Base-by-base conservation (phyloP, 2,329 filamentous ascomycete species). In the Trichoderma breve region DNA sequence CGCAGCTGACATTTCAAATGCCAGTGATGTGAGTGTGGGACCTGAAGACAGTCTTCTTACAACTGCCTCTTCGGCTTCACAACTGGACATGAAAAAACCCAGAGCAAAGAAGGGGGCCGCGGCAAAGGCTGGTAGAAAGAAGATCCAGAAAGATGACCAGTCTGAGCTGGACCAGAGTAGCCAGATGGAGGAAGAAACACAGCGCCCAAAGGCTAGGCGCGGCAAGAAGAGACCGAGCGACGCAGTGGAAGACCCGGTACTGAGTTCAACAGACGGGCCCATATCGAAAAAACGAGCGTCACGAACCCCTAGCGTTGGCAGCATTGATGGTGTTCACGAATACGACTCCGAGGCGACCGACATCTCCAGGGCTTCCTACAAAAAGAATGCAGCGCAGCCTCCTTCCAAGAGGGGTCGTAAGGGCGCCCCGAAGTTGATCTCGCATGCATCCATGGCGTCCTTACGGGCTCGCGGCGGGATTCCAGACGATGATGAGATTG, bases 151-250 rank as follows among this genome's bases (percentile, higher is more conserved):
- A 76, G 86, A 86, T n/a, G 87, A 87, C 73, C 77, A 82, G 1
- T 79, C 83, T 3, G 88, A 90, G 36, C 70, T 72, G 34, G 69
- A 67, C 6, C 87, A 90, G 63, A 74, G 73, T 47, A 72, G 72
- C 53, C 70, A 58, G 7, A 57, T 74, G 5, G 75, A 76, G 32
- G 75, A 78, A 26, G 73, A 63, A 2, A 12, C 65, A 55, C 66
- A 34, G n/a, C 80, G 82, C 1, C 78, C 80, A 1, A 86, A 86
- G 74, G 76, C 83, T 1, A 76, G 82, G 2, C 83, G 86, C 64
- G 89, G 89, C 34, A 89, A 86, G 78, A 94, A 93, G 79, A 85
- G 91, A 73, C 80, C 83, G 4, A 93, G 90, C 73, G 88, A 89
- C 36, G 87, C 87, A 11, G 81, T 90, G 60, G 85, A 89, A 21